phyloP scores from a whole-genome alignment of 345 rosid species.

The Moricandia arvensis region DNA sequence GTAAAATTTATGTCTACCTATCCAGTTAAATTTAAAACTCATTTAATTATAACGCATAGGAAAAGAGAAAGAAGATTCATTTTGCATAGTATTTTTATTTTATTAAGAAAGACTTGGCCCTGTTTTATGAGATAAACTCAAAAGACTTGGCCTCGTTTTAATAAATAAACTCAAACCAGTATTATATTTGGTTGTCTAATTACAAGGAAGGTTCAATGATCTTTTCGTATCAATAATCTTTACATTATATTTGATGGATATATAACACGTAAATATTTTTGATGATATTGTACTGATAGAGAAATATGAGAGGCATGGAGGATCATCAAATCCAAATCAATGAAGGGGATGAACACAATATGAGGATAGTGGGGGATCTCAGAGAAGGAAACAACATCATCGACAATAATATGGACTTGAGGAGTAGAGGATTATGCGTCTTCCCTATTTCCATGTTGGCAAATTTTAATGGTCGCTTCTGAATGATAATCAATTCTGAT shows the following conservation, averaged over 20 bases:
- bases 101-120: background rate
- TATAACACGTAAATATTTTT: constrained; percentile 11
- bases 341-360: constrained; percentile 21
- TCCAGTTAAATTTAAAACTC: no score
- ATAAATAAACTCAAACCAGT: no score
- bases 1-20: no score
- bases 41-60: background rate
- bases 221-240: background rate
- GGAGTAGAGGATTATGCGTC: constrained; percentile 73
- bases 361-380: constrained; percentile 14
- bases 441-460: constrained; percentile 76
- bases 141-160: no score
- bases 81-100: constrained; percentile 7
- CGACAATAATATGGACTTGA: constrained; percentile 43
- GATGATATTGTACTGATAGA: constrained; percentile 25
- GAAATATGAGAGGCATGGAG: constrained; percentile 17
- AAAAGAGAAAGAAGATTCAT: background rate
- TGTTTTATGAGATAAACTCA: constrained; percentile 5
- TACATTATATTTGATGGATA: background rate
- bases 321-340: constrained; percentile 28
- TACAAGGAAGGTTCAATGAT: constrained; percentile 3
- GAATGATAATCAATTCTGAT: background rate
- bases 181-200: background rate
- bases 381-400: constrained; percentile 19
- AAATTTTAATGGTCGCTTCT: constrained; percentile 51